Conservation (phyloP, 2,329 filamentous ascomycete genomes). For the Penicillium sp. region DNA sequence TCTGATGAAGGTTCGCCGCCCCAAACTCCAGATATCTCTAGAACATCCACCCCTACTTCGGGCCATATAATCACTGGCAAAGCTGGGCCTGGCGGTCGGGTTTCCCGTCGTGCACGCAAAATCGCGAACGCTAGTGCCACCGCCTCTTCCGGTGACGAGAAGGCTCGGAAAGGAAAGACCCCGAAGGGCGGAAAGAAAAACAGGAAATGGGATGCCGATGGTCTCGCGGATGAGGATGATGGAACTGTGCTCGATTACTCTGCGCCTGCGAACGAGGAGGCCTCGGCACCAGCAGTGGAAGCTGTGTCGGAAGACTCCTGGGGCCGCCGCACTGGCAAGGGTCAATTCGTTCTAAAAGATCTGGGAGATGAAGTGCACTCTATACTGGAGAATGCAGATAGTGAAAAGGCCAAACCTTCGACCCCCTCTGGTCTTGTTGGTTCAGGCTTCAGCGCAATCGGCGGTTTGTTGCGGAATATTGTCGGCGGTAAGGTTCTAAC, state of each 20-base stretch:
- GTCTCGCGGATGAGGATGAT: constrained; percentile 80
- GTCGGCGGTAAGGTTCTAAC: constrained; percentile 93
- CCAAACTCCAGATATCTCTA: constrained; percentile 74
- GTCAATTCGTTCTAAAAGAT: constrained; percentile 92
- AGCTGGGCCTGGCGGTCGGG: constrained; percentile 73
- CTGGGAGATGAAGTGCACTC: constrained; percentile 90
- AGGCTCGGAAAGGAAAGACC: constrained; percentile 62
- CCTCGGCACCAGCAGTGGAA: constrained; percentile 66
- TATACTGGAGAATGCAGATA: constrained; percentile 81
- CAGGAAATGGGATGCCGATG: constrained; percentile 90
- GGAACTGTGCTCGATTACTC: constrained; percentile 90
- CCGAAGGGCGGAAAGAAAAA: constrained; percentile 74
- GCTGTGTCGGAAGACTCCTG: constrained; percentile 78
- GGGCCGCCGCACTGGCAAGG: constrained; percentile 83
- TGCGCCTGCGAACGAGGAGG: constrained; percentile 62
- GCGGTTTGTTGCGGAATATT: constrained; percentile 90
- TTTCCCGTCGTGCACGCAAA: constrained; percentile 81
- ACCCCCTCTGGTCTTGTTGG: constrained; percentile 71
- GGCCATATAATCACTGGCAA: constrained; percentile 75
- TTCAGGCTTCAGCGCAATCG: constrained; percentile 79
- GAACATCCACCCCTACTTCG: constrained; percentile 73
- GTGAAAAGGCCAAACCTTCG: constrained; percentile 57
- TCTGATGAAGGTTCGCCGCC: constrained; percentile 74
- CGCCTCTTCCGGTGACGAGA: constrained; percentile 82
- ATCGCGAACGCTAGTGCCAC: constrained; percentile 56